Evolutionary conservation across 345 rosid genomes (phyloP), one percentile per base, ranked within the genome.

Genomic region (Populus tremula): DNA sequence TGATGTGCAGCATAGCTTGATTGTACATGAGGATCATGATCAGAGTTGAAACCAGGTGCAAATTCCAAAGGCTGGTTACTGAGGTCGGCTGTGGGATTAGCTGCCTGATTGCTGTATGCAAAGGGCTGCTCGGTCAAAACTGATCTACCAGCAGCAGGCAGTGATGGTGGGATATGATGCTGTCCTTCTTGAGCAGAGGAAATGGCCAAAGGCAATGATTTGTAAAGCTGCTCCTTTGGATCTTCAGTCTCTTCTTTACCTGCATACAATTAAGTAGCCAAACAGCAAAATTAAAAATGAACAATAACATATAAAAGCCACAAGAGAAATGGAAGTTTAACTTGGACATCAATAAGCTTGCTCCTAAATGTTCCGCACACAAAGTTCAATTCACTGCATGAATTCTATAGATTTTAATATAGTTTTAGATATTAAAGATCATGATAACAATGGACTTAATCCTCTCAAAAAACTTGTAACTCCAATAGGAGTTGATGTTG

Each of bases 11-110:
- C 78, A 84, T 87, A 92, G 84, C 77, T 81, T 35, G 90, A 74
- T 41, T 82, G 92, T 82, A 80, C 63, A 35, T 82, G 87, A 70
- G 82, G 77, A 72, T 85, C 87, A 75, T 81, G 87, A 61, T 87
- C 89, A 75, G 79, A 82, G 73, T 63, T 87, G 82, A 88, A 88
- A 82, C 91, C 77, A 71, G 90, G 78, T 35, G 89, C 78, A 88
- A 93, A 92, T 68, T 91, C 87, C 86, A 89, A 82, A 79, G 95
- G 96, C 77, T 85, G 93, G 73, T 91, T 89, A 70, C 89, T 84
- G 82, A 78, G 93, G 82, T 83, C 89, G 38, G 71, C 72, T 36
- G 84, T 66, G 62, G 87, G 85, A 85, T 86, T 90, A 69, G 84
- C 77, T 29, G 86, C 75, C 68, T 86, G 98, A 86, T 85, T 88